phyloP scores from a whole-genome alignment of 1,139 yeast species.

The Pichia sp. region DNA sequence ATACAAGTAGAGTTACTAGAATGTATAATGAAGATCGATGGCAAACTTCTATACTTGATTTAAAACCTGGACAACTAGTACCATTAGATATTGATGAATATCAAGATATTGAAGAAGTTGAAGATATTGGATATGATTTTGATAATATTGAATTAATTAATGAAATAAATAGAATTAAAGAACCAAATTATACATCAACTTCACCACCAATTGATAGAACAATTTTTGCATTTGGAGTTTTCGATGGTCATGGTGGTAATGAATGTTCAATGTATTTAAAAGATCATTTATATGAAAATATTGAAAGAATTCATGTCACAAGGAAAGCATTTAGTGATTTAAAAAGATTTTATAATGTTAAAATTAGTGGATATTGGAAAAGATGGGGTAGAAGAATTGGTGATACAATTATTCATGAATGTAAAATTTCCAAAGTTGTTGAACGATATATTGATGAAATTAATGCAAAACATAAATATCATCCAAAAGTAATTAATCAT shows the following conservation, averaged over 20 bases:
- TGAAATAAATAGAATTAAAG: not conserved
- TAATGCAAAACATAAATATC: not conserved
- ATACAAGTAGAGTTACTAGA: conserved; percentile 69
- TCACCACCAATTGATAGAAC: conserved; percentile 12
- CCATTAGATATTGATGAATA: not conserved
- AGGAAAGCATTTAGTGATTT: conserved; percentile 31
- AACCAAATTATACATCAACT: conserved; percentile 3
- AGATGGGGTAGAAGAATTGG: conserved; percentile 50
- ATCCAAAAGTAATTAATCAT: not conserved
- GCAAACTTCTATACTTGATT: conserved; percentile 24
- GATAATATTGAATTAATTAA: conserved; percentile 3
- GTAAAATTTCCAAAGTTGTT: conserved; percentile 1
- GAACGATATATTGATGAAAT: conserved; percentile 4
- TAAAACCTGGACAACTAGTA: too few species aligned
- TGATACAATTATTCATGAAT: conserved; percentile 8
- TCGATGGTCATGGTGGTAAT: conserved; percentile 93
- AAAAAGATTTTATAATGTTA: conserved; percentile 46
- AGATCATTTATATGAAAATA: conserved; percentile 45
- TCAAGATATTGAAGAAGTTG: not conserved
- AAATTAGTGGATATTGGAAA: conserved; percentile 85
- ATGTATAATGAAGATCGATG: conserved; percentile 76
- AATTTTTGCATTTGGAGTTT: conserved; percentile 65
- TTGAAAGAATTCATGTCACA: conserved; percentile 42
- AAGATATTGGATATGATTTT: conserved; percentile 1
- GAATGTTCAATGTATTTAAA: conserved; percentile 62